Conservation (phyloP, 83 land plant species). For the Larix sibirica region DNA sequence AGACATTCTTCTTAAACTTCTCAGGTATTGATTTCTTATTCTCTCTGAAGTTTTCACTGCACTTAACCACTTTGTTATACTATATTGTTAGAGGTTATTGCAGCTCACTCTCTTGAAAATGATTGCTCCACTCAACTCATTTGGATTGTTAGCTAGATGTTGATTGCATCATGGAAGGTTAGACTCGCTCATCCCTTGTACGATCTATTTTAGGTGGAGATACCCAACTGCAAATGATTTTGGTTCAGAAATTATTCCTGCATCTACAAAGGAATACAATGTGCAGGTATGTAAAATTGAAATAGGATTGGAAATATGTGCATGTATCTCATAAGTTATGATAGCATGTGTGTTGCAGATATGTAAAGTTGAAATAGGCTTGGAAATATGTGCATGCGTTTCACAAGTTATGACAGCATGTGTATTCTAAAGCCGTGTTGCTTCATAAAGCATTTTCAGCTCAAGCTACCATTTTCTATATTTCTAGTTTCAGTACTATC, state of each 20-base stretch:
- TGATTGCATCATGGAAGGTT: background rate
- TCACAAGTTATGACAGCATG: background rate
- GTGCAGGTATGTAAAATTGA: slow-evolving; percentile 59
- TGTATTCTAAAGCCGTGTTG: background rate
- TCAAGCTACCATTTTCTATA: background rate
- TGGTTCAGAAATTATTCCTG: slow-evolving; percentile 93
- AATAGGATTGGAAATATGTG: background rate
- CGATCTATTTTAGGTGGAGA: slow-evolving; percentile 41
- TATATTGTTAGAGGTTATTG: no score
- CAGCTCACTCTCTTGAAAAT: background rate
- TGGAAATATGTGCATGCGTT: background rate
- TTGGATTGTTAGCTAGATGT: background rate
- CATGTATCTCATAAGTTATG: background rate
- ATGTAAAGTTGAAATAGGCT: background rate
- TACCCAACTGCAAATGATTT: slow-evolving; percentile 89
- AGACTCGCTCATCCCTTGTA: no score
- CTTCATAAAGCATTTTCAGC: background rate
- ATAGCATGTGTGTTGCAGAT: no score
- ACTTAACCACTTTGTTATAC: no score
- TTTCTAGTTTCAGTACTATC: background rate
- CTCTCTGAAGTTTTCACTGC: no score
- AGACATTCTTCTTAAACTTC: slow-evolving; percentile 71
- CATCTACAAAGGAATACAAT: slow-evolving; percentile 76
- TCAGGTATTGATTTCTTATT: slow-evolving; percentile 32
- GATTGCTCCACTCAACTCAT: background rate